phyloP scores from a whole-genome alignment of 139 green algal species.

The Chlorella sp. region DNA sequence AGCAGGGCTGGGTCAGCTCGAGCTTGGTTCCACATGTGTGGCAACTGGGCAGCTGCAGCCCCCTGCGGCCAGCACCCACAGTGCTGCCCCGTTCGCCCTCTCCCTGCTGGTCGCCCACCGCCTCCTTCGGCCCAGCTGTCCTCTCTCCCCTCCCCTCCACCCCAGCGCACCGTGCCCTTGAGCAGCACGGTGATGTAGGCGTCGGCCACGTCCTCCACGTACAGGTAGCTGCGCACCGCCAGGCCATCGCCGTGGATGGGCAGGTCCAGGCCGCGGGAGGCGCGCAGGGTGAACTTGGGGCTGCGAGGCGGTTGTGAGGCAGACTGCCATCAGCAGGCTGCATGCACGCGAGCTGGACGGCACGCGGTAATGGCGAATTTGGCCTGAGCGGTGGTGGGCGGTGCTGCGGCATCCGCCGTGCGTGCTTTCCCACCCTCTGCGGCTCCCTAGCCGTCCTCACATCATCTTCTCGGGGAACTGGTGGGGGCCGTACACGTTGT shows the following conservation, averaged over 20 bases:
- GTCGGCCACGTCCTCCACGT: slow-evolving; percentile 94
- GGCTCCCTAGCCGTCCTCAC: neutral
- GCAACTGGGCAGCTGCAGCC: too few relatives aligned
- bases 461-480: slow-evolving; percentile 73
- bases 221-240: slow-evolving; percentile 80
- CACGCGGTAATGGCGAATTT: too few relatives aligned
- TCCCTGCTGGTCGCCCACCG: too few relatives aligned
- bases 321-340: neutral
- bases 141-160: too few relatives aligned
- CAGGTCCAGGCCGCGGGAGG: slow-evolving; percentile 66
- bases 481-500: slow-evolving; percentile 99
- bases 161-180: slow-evolving; percentile 52
- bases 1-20: neutral
- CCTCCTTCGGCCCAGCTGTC: too few relatives aligned
- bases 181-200: slow-evolving; percentile 92
- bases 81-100: too few relatives aligned
- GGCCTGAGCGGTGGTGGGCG: neutral
- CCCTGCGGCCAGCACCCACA: too few relatives aligned
- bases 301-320: slow-evolving; percentile 45
- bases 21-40: too few relatives aligned
- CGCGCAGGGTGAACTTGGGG: slow-evolving; percentile 81
- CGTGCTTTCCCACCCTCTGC: neutral
- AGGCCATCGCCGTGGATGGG: slow-evolving; percentile 73
- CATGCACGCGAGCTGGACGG: too few relatives aligned
- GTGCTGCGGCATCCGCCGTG: neutral